Evolutionary conservation across 192 early-diverging fungal species (phyloP), one percentile per base, ranked within the genome.

Genomic region (Thamnidium elegans): DNA sequence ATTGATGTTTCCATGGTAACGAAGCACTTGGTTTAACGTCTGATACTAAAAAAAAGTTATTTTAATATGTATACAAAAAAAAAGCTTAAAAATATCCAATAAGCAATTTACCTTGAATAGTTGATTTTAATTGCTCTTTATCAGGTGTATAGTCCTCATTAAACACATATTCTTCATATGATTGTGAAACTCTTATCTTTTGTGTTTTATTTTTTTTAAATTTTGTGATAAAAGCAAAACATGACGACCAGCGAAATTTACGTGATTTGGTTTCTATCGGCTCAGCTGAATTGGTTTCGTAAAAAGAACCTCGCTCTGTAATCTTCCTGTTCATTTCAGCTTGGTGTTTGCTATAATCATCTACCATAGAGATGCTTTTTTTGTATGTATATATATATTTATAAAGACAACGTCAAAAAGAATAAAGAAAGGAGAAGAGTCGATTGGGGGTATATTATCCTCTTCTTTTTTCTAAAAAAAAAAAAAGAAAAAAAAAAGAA

Each of bases 211-310:
- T 43, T 45, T 59, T 59, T 43, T 59, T 59, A 42, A 59, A 21
- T 44, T 59, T 59, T 45, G 36, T 21, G 39, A 59, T 59, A 26
- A 59, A 59, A 11, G 58, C 44, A 11, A 59, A 59, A 21, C 58
- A 59, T 20, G 58, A 59, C 58, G 58, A 43, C 58, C 58, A 59
- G 58, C 58, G 58, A 45, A 59, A 59, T 42, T 59, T 59, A 21
- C 42, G 36, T 30, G 58, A 14, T 59, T 59, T 59, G 15, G 15
- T 9, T 45, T 59, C 58, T 19, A 45, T 23, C 36, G 9, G 36
- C 54, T 48, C 10, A 4, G 4, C 17, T 14, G 46, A 1, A 19
- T 15, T 48, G 14, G 2, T 9, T 48, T 39, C 36, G 36, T 39
- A 39, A 39, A 10, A 4, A 48, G 13, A 14, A 15, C 13, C 11